phyloP scores from a whole-genome alignment of 441 rosid species.

The Erodium trifolium region DNA sequence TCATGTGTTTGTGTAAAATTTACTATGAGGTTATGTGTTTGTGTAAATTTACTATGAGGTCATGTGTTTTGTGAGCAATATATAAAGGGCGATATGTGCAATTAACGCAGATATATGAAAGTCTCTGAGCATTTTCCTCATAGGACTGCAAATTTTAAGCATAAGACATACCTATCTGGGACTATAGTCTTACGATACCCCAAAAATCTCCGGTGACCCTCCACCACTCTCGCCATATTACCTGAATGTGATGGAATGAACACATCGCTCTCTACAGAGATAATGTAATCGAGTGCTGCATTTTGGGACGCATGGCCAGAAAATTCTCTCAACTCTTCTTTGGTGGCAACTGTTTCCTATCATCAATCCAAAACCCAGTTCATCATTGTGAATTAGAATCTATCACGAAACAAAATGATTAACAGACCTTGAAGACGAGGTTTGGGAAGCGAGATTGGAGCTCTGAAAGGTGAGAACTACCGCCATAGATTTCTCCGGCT shows the following conservation, averaged over 20 bases:
- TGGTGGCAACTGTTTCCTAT: constrained; percentile 61
- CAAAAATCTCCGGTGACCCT: constrained; percentile 91
- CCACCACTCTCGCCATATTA: constrained; percentile 95
- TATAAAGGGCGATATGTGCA: no score
- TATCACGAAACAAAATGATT: constrained; percentile 9
- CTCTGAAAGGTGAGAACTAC: constrained; percentile 53
- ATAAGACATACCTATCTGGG: constrained; percentile 63
- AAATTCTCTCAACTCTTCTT: constrained; percentile 51
- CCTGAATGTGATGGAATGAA: constrained; percentile 87
- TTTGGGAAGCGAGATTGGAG: constrained; percentile 66
- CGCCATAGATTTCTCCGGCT: constrained; percentile 84
- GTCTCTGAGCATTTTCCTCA: background rate
- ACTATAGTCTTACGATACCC: constrained; percentile 77
- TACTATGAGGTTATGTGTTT: background rate
- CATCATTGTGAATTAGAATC: constrained; percentile 1
- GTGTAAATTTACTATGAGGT: no score
- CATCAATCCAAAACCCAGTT: constrained; percentile 16
- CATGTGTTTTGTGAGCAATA: background rate
- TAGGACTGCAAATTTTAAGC: background rate
- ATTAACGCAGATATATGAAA: background rate
- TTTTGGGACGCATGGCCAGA: constrained; percentile 65
- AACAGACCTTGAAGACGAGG: constrained; percentile 64
- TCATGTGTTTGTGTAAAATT: no score
- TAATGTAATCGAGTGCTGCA: constrained; percentile 89
- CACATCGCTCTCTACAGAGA: constrained; percentile 77